Base-by-base conservation (phyloP, 1,284 basidiomycete genomes). In the Leccinum fallax region DNA sequence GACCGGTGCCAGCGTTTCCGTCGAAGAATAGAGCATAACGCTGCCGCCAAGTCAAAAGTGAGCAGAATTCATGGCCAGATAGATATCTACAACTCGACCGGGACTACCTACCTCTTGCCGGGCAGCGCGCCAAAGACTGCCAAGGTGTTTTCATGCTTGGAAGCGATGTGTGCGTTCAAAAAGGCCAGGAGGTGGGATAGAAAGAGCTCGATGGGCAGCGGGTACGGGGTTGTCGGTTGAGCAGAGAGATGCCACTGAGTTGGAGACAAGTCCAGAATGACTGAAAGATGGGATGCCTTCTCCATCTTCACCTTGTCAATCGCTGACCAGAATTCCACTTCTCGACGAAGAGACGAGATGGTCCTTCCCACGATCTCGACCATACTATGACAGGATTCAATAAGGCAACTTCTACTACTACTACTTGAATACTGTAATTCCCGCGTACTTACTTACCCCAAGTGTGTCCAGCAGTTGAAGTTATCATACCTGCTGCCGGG, bases 111-210 rank as follows among this genome's bases (percentile, higher is more conserved):
- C 88, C 88, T 92, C 72, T 91, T 90, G 5, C 88, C 88, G 3
- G 91, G 90, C 61, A 94, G 83, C 6, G 94, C 95, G 7, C 89
- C 96, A 73, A 95, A 97, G 52, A 98, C 90, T 4, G 95, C 92
- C 16, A 98, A 81, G 6, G 92, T 88, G 74, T 98, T 99, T 70
- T 96, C 94, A 79, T 96, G 92, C 65, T 91, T 87, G 67, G 89
- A 85, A 0, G 95, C 95, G 62, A 97, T 85, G 77, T 98, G 95
- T 1, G 95, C 87, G 70, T 99, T 98, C 67, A 97, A 80, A 70
- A 98, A 97, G 24, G 94, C 90, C 62, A 97, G 85, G 13, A 97
- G 81, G 67, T 94, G 90, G 1, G 89, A 85, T 57, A 95, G 79
- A 76, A 95, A 95, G 2, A 83, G 72, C 26, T 82, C 74, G 28